Evolutionary conservation across 805 yeast species (phyloP), one percentile per base, ranked within the genome.

Genomic region (Sugiyamaella mastotermitis): DNA sequence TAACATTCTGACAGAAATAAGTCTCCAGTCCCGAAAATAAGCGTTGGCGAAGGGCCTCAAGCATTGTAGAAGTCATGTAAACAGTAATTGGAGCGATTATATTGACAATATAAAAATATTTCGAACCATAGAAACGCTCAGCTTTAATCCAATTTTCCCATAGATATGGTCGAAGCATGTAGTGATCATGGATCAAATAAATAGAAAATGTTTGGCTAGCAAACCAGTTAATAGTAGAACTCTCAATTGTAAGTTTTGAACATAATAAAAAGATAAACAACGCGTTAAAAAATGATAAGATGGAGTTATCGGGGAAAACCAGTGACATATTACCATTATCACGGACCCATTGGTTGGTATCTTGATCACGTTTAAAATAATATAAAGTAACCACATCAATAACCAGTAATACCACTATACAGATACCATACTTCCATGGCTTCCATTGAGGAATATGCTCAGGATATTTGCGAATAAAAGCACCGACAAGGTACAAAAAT

Each of bases 201-300:
- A 35, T 15, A n/a, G 32, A 31, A 35, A 35, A 35, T 11, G 38
- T 13, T 7, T 25, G 32, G 10, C 38, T 24, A 4, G 24, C 38
- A 13, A 23, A 31, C 6, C 15, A 14, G 17, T 35, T 35, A 16
- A 35, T 24, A 11, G 21, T 11, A 10, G 38, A 22, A 15, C 31
- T 26, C 22, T 14, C 13, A 14, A 35, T 25, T 10, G 24, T 32
- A 11, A 35, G 28, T 5, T 23, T 20, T 11, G 17, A 4, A n/a
- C 24, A n/a, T 9, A 18, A 20, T 25, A 24, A 29, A 16, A 35
- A 35, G n/a, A 35, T 24, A 23, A 35, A 27, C 2, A 35, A n/a
- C 8, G 30, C 10, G 13, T 25, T 15, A 15, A 35, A 3, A 18
- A 35, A 20, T 26, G 28, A 31, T 17, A 35, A 20, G 9, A 24